A percentile compares a stretch with the other conserved stretches of the same genome.
Evolutionary conservation across 2,329 filamentous ascomycete genomes (phyloP).

Genomic region (Trichoderma atrobrunneum): DNA sequence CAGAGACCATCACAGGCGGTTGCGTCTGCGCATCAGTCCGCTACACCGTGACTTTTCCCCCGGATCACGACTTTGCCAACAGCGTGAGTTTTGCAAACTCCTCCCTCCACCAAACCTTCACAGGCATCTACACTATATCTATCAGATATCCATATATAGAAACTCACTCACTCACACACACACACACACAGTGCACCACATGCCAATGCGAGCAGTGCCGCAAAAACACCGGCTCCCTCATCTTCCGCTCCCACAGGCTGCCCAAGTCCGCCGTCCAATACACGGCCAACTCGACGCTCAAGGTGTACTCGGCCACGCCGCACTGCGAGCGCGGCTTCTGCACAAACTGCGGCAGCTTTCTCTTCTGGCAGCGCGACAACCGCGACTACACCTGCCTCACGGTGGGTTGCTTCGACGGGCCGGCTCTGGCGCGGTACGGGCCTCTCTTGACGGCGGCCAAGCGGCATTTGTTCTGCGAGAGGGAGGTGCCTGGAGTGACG

Average conservation of each 20-base stretch:
- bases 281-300: slow-evolving; percentile 33
- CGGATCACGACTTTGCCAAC: slow-evolving; percentile 43
- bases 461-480: slow-evolving; percentile 42
- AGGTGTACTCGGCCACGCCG: slow-evolving; percentile 41
- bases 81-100: slow-evolving; percentile 27
- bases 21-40: slow-evolving; percentile 51
- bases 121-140: background rate
- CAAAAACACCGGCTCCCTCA: slow-evolving; percentile 47
- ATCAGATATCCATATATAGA: background rate
- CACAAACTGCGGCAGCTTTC: slow-evolving; percentile 44
- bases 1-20: slow-evolving; percentile 45
- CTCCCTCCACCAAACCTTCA: background rate
- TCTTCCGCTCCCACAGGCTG: slow-evolving; percentile 42
- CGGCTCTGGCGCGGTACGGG: slow-evolving; percentile 41
- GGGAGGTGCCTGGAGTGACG: slow-evolving; percentile 49
- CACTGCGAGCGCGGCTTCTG: slow-evolving; percentile 48
- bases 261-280: slow-evolving; percentile 37
- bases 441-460: slow-evolving; percentile 38
- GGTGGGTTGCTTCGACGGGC: slow-evolving; percentile 45
- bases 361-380: slow-evolving; percentile 44
- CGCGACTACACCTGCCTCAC: slow-evolving; percentile 34
- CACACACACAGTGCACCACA: slow-evolving; percentile 37
- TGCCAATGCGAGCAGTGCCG: slow-evolving; percentile 58
- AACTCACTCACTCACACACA: background rate
- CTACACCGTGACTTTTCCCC: slow-evolving; percentile 47